Conservation (phyloP, 495 filamentous ascomycete genomes). For the Aspergillus sclerotiicarbonarius region DNA sequence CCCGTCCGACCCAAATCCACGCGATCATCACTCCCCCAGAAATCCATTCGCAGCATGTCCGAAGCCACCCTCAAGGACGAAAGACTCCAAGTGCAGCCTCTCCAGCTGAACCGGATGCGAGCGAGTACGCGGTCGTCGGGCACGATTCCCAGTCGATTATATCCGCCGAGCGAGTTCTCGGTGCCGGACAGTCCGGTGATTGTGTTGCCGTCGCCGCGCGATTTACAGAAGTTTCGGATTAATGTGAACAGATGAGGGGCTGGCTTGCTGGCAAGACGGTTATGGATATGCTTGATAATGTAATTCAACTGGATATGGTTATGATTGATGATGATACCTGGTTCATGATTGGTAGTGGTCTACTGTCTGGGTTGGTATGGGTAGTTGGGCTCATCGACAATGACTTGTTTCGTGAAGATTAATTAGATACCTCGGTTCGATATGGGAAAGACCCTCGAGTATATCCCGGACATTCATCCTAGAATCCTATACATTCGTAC, state of each 20-base stretch:
- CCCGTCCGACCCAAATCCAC: background rate
- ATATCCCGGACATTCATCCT: too few relatives aligned
- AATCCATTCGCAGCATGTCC: background rate
- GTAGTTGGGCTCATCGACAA: too few relatives aligned
- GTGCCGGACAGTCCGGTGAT: constrained; percentile 2
- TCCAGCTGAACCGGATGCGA: background rate
- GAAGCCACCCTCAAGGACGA: background rate
- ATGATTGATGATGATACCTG: too few relatives aligned
- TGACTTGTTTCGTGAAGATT: too few relatives aligned
- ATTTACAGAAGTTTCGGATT: constrained; percentile 1
- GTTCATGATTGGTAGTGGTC: too few relatives aligned
- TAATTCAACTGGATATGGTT: too few relatives aligned
- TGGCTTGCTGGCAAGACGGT: background rate
- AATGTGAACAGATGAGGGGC: background rate
- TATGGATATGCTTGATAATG: background rate
- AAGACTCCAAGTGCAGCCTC: background rate
- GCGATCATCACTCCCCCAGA: background rate
- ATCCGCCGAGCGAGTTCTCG: background rate
- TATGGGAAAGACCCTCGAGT: too few relatives aligned
- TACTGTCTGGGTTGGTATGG: too few relatives aligned
- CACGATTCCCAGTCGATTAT: background rate
- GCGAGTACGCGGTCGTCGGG: background rate
- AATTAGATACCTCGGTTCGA: too few relatives aligned
- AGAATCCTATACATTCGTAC: too few relatives aligned
- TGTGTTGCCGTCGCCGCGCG: background rate